These are phyloP conservation scores for Colletotrichum camelliae DNA, from an alignment of 2,329 filamentous ascomycete genomes.

Conservation along the genomic window DNA sequence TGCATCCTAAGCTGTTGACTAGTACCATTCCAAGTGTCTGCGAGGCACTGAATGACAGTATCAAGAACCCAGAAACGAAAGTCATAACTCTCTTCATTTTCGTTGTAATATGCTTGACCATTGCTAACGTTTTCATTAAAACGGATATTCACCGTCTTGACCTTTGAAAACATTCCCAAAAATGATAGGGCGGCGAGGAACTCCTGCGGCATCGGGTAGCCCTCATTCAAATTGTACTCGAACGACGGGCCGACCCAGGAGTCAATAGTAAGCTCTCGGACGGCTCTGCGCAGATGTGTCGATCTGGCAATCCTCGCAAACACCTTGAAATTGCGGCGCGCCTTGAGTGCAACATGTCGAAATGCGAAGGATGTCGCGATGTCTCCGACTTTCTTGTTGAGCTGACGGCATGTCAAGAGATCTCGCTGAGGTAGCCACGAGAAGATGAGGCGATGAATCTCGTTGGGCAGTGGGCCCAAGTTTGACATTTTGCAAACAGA, in stretches of 20 bases:
- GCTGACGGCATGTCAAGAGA: neutral
- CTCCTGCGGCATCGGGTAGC: neutral
- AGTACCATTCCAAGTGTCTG: neutral
- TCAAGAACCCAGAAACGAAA: neutral
- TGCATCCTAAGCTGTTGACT: neutral
- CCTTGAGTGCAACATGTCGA: neutral
- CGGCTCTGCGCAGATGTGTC: neutral
- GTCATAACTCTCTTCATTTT: neutral
- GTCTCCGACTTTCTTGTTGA: neutral
- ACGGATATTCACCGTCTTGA: neutral
- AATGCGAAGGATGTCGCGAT: neutral
- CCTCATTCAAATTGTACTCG: neutral
- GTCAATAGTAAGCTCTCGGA: neutral
- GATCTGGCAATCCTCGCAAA: neutral
- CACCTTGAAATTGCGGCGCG: neutral
- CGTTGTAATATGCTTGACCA: neutral
- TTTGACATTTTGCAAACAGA: neutral
- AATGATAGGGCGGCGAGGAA: neutral
- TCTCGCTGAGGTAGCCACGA: neutral
- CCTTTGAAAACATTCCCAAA: neutral
- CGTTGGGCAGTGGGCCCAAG: neutral
- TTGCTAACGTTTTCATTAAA: neutral
- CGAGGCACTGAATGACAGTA: neutral
- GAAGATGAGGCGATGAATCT: neutral
- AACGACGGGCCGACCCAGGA: neutral